Base-by-base conservation (phyloP, 257 asterid species). In the Fraxinus americana region DNA sequence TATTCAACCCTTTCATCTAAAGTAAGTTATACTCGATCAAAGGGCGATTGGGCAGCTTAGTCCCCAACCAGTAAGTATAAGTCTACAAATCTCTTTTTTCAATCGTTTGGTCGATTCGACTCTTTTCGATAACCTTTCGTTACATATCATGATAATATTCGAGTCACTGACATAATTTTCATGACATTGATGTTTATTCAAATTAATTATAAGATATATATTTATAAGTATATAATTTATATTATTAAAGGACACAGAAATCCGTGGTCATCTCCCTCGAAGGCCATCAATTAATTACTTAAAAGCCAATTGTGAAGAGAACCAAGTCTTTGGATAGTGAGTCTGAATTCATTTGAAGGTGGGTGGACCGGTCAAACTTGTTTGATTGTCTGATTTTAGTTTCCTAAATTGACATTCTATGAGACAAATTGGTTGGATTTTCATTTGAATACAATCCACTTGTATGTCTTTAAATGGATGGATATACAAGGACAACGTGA, bases 351-450 rank as follows among this genome's bases (percentile, higher is more conserved):
- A 63, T 63, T 63, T 7, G 48, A 41, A 11, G 48, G 68, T 3
- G 5, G 16, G 68, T 63, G 68, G 68, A 63, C 68, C 34, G 34
- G 68, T 63, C 68, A 63, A 63, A 25, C 35, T 63, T 63, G 32
- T 63, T 10, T 25, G 68, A 16, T 63, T 25, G 32, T 61, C 30
- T 23, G 68, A 61, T 61, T 59, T 23, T 63, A 63, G 35, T 11
- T 63, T 63, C 34, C 68, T 34, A 63, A 63, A 9, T 12, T 41
- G 12, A 39, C 9, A 39, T 9, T 39, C 45, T 39, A 36, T 36
- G 41, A 9, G 41, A 36, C 41, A 7, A 7, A 36, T 36, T 36
- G 41, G 9, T 36, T 36, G 41, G 41, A 36, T 36, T 36, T 36
- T 36, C 41, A 7, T 36, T 36, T 6, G 41, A 36, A 36, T 36